Evolutionary conservation across 2,329 filamentous ascomycete genomes (phyloP).

Genomic region (Penicillium vulpinum): DNA sequence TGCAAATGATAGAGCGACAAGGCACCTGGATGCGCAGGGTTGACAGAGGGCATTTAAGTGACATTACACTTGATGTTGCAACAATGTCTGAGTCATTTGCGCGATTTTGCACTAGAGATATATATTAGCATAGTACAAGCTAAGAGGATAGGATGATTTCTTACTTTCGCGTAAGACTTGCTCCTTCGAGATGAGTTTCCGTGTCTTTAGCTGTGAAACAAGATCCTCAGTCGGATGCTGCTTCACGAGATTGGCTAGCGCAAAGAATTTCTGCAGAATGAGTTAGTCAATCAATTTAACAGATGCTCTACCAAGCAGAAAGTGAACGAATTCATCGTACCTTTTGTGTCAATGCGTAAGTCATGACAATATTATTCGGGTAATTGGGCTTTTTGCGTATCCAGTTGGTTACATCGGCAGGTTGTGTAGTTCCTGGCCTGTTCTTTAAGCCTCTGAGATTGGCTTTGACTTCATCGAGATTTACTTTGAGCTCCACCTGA

Average conservation of each 20-base stretch:
- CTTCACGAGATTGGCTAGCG: constrained; percentile 74
- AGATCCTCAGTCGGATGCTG: constrained; percentile 70
- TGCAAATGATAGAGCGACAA: constrained; percentile 75
- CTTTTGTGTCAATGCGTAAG: constrained; percentile 89
- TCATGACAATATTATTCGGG: constrained; percentile 76
- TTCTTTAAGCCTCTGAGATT: constrained; percentile 95
- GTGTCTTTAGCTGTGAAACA: constrained; percentile 63
- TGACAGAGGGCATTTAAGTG: constrained; percentile 87
- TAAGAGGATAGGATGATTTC: constrained; percentile 5
- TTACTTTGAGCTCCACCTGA: constrained; percentile 89
- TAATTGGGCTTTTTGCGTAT: constrained; percentile 69
- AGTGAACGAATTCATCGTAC: constrained; percentile 48
- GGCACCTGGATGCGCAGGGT: constrained; percentile 79
- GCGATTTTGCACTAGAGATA: constrained; percentile 67
- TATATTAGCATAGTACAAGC: constrained; percentile 22
- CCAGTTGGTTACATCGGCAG: constrained; percentile 81
- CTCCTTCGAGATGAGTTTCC: constrained; percentile 74
- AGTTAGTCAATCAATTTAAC: neutral
- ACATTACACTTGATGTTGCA: constrained; percentile 83
- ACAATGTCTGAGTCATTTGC: constrained; percentile 87
- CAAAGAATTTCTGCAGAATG: constrained; percentile 63
- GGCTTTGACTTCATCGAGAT: constrained; percentile 82
- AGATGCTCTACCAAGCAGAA: neutral
- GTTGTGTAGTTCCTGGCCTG: constrained; percentile 89
- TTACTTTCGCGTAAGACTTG: constrained; percentile 81